Conservation (phyloP, 495 filamentous ascomycete genomes). For the Neurospora sp. region DNA sequence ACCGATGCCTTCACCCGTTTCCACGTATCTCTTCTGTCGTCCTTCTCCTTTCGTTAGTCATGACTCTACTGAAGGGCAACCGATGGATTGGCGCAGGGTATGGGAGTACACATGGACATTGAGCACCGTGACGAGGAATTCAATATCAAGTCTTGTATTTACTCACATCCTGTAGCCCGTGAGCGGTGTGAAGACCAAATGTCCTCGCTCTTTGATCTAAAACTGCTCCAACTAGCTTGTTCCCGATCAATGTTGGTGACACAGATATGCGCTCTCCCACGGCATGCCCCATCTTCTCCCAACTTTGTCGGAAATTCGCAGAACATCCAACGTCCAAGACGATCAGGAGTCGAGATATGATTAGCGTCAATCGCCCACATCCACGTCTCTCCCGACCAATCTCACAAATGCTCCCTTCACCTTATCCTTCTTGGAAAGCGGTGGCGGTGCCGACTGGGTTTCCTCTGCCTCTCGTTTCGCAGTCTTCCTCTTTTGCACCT, state of each 20-base stretch:
- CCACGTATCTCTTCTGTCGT: not conserved
- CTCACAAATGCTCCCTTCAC: conserved; percentile 22
- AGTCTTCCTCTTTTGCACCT: conserved; percentile 36
- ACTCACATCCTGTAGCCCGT: not conserved
- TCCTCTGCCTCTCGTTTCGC: conserved; percentile 16
- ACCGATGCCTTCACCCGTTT: not conserved
- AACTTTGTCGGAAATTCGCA: not conserved
- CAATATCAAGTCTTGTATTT: not conserved
- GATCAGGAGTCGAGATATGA: not conserved
- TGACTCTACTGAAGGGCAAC: not conserved
- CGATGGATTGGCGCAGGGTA: not conserved
- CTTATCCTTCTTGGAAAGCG: conserved; percentile 9
- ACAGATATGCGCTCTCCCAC: not conserved
- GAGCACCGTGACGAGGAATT: not conserved
- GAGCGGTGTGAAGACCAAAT: not conserved
- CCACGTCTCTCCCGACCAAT: conserved; percentile 20
- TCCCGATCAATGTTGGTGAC: not conserved
- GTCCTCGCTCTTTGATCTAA: not conserved
- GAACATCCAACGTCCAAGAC: accelerated
- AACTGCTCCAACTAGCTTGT: not conserved
- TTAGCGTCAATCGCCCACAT: conserved; percentile 1
- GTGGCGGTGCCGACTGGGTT: not conserved
- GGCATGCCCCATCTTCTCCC: not conserved
- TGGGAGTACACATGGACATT: not conserved
- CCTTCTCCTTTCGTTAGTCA: not conserved